Evolutionary conservation across 106 monocot species (phyloP), one percentile per base, ranked within the genome.

Genomic region (Apostasia shenzhenica): DNA sequence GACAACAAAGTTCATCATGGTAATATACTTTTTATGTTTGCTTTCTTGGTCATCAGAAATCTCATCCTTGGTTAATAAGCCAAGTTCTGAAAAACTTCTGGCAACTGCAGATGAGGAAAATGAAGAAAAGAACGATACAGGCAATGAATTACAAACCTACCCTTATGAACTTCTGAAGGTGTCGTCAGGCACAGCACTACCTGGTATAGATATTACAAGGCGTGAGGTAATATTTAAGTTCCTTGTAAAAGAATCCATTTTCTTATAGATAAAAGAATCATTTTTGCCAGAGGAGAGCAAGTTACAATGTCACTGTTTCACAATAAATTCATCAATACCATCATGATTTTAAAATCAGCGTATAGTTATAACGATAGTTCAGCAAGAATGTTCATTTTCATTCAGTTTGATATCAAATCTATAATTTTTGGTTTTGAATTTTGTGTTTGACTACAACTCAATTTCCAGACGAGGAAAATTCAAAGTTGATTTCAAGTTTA

Each of bases 131-230:
- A 10, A 6, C 43, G 2, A 43, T 56, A 11, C 40, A 26, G 48
- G 50, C 39, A 51, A 67, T 67, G 50, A 1, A 39, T 67, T 67
- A 39, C 26, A 48, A 51, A 67, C 48, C 8, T 72, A 57, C 49
- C 78, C 78, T 47, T 78, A 78, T 72, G 78, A 78, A n/a, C 70
- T 14, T 43, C 65, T 78, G 6, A 78, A 58, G 46, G 53, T 54
- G 43, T 8, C 63, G 8, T 64, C 63, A 46, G 48, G 38, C 9
- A 46, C 42, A 51, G 49, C 78, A 46, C 9, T 78, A 52, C 9
- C 45, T 43, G 78, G 62, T 12, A 72, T 78, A 53, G 71, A 78
- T 66, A 57, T 78, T 66, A 72, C 71, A 6, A 65, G 57, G 8
- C 71, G 78, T 14, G 78, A 78, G 78, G 72, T 78, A 78, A 55